These are phyloP conservation scores for Colletotrichum sojae DNA, from an alignment of 2,329 filamentous ascomycete genomes.

Conservation along the genomic window DNA sequence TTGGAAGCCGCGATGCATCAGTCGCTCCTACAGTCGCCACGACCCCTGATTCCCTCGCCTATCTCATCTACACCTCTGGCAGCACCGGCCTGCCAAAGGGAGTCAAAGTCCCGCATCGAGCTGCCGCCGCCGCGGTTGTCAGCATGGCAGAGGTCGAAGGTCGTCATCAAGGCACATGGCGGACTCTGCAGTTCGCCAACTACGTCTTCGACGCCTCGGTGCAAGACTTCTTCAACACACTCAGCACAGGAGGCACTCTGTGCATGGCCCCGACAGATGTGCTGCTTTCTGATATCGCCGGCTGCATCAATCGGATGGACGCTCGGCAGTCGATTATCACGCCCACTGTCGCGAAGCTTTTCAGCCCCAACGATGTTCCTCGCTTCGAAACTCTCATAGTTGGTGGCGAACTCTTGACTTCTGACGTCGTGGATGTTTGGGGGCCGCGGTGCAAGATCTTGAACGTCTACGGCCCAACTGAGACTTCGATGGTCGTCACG, in stretches of 20 bases:
- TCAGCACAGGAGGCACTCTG: constrained; percentile 23
- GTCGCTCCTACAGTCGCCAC: constrained; percentile 1
- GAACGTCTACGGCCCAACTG: constrained; percentile 43
- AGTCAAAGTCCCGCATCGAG: constrained; percentile 39
- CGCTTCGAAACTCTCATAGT: constrained; percentile 29
- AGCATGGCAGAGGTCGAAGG: constrained; percentile 40
- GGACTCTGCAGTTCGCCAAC: constrained; percentile 22
- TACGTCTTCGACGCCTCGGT: constrained; percentile 32
- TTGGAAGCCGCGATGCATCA: neutral
- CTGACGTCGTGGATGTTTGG: constrained; percentile 34
- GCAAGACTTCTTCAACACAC: constrained; percentile 30
- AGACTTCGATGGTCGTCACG: constrained; percentile 38
- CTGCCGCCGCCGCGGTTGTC: constrained; percentile 40
- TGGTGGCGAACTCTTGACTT: constrained; percentile 32
- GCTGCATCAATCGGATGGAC: constrained; percentile 17
- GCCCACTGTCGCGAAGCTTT: constrained; percentile 40
- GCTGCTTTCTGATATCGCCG: constrained; percentile 21
- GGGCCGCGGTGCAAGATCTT: constrained; percentile 33
- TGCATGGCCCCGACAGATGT: constrained; percentile 22
- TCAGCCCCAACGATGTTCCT: constrained; percentile 40
- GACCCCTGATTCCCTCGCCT: constrained; percentile 17
- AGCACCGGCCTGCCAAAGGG: constrained; percentile 40
- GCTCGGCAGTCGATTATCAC: constrained; percentile 37
- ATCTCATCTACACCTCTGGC: constrained; percentile 35
- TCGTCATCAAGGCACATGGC: constrained; percentile 6